phyloP scores from a whole-genome alignment of 2,329 filamentous ascomycete species.

The Fusarium ramigenum region DNA sequence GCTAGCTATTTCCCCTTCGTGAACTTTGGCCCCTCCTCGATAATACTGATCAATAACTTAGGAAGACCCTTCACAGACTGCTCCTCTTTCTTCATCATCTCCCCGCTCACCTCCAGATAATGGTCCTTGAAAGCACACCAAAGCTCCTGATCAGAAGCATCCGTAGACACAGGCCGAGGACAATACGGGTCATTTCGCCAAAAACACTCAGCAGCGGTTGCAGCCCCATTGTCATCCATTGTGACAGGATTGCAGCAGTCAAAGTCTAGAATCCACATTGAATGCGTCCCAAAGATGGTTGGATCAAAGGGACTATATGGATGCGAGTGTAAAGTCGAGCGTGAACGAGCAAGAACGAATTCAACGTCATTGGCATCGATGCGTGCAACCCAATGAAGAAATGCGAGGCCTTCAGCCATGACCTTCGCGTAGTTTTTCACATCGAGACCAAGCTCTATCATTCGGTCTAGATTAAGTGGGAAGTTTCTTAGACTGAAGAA shows the following conservation, averaged over 20 bases:
- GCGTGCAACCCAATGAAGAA: conserved; percentile 58
- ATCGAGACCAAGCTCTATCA: conserved; percentile 54
- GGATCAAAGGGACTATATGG: background rate
- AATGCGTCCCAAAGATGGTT: conserved; percentile 44
- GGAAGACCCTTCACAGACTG: background rate
- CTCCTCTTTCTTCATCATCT: background rate
- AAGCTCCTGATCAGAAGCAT: conserved; percentile 15
- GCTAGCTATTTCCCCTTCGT: background rate
- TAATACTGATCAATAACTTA: background rate
- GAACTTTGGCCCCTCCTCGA: background rate
- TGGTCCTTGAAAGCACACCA: conserved; percentile 40
- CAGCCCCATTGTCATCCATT: conserved; percentile 52
- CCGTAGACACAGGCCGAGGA: conserved; percentile 49
- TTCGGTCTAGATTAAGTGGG: conserved; percentile 59
- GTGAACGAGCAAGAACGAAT: conserved; percentile 58
- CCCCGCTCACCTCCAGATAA: background rate
- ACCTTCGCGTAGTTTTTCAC: conserved; percentile 48
- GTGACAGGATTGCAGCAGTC: conserved; percentile 49
- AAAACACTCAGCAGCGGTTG: conserved; percentile 55
- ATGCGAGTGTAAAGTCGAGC: background rate
- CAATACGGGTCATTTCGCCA: conserved; percentile 62
- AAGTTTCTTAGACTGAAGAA: conserved; percentile 59
- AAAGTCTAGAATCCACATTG: conserved; percentile 60
- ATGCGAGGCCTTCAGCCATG: conserved; percentile 61
- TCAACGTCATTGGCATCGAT: conserved; percentile 65